phyloP scores from a whole-genome alignment of 495 filamentous ascomycete species.

The Aspergillus carlsbadensis region DNA sequence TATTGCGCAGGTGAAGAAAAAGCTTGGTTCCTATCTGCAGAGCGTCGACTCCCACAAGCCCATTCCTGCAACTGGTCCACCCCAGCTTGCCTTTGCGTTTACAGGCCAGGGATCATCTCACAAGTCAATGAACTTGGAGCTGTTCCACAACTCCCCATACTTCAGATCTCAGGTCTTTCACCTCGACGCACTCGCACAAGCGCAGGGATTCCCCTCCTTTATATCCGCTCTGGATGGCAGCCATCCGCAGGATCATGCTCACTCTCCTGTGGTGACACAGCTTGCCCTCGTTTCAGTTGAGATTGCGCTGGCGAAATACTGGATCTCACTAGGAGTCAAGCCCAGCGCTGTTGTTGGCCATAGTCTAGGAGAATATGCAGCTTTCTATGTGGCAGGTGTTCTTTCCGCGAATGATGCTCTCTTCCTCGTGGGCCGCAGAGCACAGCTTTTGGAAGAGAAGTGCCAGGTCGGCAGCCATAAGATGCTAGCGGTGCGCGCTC shows the following conservation, averaged over 20 bases:
- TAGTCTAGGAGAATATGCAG: slow-evolving; percentile 82
- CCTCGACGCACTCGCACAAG: not conserved
- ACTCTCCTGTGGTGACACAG: slow-evolving; percentile 69
- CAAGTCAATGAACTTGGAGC: not conserved
- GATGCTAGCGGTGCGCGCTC: slow-evolving; percentile 60
- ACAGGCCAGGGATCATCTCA: slow-evolving; percentile 1
- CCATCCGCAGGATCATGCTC: slow-evolving; percentile 26
- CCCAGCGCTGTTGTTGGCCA: slow-evolving; percentile 76
- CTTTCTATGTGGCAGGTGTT: slow-evolving; percentile 74
- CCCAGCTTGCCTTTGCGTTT: slow-evolving; percentile 2
- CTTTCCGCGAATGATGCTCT: slow-evolving; percentile 73
- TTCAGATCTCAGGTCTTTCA: slow-evolving; percentile 1
- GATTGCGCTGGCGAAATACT: slow-evolving; percentile 73
- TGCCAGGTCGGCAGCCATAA: slow-evolving; percentile 20
- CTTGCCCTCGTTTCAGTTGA: slow-evolving; percentile 68
- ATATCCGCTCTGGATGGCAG: not conserved
- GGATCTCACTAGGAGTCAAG: slow-evolving; percentile 69
- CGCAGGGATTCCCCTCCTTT: slow-evolving; percentile 7
- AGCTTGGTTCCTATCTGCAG: not conserved
- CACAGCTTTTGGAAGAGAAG: slow-evolving; percentile 17
- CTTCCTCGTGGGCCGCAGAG: slow-evolving; percentile 43
- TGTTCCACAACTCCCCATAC: not conserved
- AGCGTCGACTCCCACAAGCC: not conserved
- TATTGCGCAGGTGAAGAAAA: not conserved
- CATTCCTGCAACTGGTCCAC: slow-evolving; percentile 2